Evolutionary conservation across 257 asterid genomes (phyloP).

Genomic region (Solanum commersonii): DNA sequence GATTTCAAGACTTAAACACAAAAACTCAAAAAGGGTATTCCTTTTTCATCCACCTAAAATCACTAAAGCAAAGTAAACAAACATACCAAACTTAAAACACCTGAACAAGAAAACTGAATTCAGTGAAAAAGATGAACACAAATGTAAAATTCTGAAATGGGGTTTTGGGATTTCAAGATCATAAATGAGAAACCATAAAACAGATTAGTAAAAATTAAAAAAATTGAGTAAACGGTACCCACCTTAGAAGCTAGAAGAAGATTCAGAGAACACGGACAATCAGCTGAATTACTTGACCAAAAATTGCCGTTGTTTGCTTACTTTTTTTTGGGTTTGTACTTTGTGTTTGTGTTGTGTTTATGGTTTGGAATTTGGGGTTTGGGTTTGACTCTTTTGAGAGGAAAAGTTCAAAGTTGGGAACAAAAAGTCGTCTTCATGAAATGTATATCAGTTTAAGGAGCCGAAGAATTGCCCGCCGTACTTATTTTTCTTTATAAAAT

Average conservation of each 20-base stretch:
- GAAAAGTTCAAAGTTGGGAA: neutral
- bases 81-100: neutral
- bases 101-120: neutral
- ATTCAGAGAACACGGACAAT: neutral
- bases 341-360: neutral
- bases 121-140: neutral
- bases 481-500: neutral
- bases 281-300: conserved; percentile 2
- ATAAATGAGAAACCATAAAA: neutral
- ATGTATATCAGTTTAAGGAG: neutral
- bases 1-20: neutral
- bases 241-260: neutral
- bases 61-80: neutral
- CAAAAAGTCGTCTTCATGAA: neutral
- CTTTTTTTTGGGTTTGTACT: neutral
- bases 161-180: neutral
- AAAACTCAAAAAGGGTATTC: neutral
- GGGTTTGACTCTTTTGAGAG: neutral
- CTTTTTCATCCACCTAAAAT: neutral
- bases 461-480: neutral
- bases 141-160: neutral
- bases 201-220: neutral
- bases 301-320: neutral
- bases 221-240: neutral
- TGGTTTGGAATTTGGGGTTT: neutral